Evolutionary conservation across 2,329 filamentous ascomycete genomes (phyloP).

Genomic region (Pseudocercospora macadamiae): DNA sequence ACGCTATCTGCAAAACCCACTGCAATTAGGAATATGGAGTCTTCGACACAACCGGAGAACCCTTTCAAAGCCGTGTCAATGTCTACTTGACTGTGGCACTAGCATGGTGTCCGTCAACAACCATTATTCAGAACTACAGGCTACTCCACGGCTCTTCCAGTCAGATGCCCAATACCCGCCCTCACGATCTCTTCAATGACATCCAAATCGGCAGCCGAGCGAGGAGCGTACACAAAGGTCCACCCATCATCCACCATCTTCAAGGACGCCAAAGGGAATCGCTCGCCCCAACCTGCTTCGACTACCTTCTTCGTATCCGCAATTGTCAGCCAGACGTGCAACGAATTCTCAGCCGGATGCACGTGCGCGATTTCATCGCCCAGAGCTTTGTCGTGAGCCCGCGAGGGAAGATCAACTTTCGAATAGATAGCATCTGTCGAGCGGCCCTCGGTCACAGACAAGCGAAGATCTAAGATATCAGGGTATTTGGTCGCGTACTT

Average conservation of each 20-base stretch:
- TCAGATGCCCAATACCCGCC: constrained; percentile 20
- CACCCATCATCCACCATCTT: constrained; percentile 19
- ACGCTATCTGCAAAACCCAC: too few species aligned
- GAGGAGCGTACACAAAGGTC: constrained; percentile 40
- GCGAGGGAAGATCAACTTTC: not conserved
- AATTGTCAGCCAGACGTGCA: constrained; percentile 25
- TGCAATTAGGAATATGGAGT: too few species aligned
- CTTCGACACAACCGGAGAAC: too few species aligned
- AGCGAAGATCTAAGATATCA: constrained; percentile 15
- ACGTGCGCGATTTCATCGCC: constrained; percentile 26
- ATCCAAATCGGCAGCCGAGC: constrained; percentile 32
- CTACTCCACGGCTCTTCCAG: too few species aligned
- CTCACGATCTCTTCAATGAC: constrained; percentile 22
- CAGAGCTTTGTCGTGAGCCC: constrained; percentile 15
- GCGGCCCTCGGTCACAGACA: constrained; percentile 20
- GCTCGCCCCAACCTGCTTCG: constrained; percentile 21
- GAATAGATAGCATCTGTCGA: constrained; percentile 26
- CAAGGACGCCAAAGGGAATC: constrained; percentile 22
- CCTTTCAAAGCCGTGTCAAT: too few species aligned
- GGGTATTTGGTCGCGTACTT: constrained; percentile 7
- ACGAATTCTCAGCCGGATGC: constrained; percentile 24
- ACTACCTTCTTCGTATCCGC: constrained; percentile 22
- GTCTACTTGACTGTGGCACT: too few species aligned
- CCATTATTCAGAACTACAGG: too few species aligned
- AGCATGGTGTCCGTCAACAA: too few species aligned